These are phyloP conservation scores for Firmiana major DNA, from an alignment of 345 rosid species.

Conservation along the genomic window DNA sequence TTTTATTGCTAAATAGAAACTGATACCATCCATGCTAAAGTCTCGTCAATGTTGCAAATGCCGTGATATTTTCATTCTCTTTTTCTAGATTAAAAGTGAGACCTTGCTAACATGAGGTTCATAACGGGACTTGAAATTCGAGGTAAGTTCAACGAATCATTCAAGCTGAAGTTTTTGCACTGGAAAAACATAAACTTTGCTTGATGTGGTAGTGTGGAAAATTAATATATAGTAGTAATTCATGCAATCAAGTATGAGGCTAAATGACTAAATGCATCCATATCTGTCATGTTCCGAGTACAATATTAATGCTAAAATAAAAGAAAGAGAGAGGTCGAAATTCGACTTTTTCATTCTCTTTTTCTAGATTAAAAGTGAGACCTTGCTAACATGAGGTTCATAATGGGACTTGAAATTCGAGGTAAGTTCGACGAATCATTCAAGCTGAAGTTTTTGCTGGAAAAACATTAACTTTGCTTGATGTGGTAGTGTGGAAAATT, in stretches of 20 bases:
- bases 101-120: background rate
- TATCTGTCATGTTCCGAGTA: background rate
- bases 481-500: background rate
- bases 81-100: background rate
- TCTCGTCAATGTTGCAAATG: background rate
- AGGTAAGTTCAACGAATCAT: conserved; percentile 10
- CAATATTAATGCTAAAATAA: too few species aligned
- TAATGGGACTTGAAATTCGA: background rate
- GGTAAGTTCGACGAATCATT: conserved; percentile 9
- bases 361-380: background rate
- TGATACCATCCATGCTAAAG: background rate
- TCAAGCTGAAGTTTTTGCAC: background rate
- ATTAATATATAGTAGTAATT: too few species aligned
- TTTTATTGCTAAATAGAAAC: background rate
- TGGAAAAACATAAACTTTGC: background rate
- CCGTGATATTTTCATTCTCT: background rate
- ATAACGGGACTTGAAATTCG: background rate
- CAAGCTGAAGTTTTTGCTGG: background rate
- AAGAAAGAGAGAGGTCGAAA: background rate
- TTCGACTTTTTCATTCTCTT: background rate
- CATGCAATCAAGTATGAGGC: background rate
- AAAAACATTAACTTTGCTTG: background rate
- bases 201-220: background rate
- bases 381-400: background rate
- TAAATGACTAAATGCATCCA: background rate